Conservation (phyloP, 78 protist genomes). For the Diacronema lutheri region DNA sequence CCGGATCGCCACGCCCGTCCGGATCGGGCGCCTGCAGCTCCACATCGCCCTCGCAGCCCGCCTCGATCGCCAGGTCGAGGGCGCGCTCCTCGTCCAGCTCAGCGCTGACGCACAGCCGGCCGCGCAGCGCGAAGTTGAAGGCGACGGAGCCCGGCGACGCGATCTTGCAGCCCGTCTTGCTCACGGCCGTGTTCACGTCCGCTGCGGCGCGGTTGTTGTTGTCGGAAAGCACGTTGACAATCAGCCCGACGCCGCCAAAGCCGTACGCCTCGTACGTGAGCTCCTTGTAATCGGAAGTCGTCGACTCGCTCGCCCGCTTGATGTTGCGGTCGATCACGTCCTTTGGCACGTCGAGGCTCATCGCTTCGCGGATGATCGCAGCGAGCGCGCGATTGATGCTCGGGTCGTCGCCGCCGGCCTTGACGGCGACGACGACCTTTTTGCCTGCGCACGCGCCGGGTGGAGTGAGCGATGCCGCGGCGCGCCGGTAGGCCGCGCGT, state of each 20-base stretch:
- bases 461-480: too few species aligned
- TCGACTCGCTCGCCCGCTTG: background rate
- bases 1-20: background rate
- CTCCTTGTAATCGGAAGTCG: background rate
- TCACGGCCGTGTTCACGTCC: background rate
- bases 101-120: background rate
- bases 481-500: too few species aligned
- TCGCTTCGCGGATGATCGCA: background rate
- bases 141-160: background rate
- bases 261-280: constrained; percentile 14
- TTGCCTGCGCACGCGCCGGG: too few species aligned
- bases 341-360: background rate
- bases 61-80: background rate
- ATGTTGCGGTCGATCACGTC: background rate
- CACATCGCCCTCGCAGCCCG: background rate
- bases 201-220: background rate
- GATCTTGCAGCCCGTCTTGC: background rate
- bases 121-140: background rate
- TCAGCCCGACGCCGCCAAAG: background rate
- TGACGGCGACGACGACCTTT: constrained; percentile 9
- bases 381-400: background rate
- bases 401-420: background rate
- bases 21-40: background rate
- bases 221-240: background rate
- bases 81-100: background rate